Base-by-base conservation (phyloP, 331 rosid species). In the Ulmus americana region DNA sequence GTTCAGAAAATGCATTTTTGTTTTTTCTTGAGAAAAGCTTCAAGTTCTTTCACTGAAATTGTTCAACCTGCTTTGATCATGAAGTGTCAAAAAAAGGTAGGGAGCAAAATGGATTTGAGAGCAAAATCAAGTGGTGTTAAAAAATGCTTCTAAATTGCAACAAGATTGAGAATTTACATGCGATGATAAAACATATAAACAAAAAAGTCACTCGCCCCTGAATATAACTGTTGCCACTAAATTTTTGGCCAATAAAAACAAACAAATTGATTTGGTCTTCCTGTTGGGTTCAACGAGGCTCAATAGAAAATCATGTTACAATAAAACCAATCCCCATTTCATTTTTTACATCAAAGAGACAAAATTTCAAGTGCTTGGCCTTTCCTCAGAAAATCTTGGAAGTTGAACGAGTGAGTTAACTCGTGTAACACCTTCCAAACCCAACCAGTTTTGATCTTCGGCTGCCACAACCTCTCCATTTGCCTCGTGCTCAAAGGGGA, bases 381-480 rank as follows among this genome's bases (percentile, higher is more conserved):
- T 77, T 73, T 83, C 88, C 66, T 74, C 84, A 35, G 91, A 89
- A 82, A 92, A 92, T 82, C 98, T 82, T 50, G 98, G 98, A 42
- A 92, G 98, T 55, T 89, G 98, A 70, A 92, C 97, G 10, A 92
- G 71, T 16, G 98, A 92, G 87, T 92, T 92, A 76, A 89, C 98
- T 15, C 97, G 77, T 1, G 97, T 92, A 58, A 92, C 97, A 10
- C 98, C 98, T 70, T 89, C 95, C 71, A 92, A 77, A 43, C 90
- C 95, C 11, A 50, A 87, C 98, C 97, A 92, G 76, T 85, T 82
- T 64, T 89, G 85, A 72, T 88, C 95, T 72, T 85, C 91, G 39
- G 85, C 50, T 6, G 56, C 40, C 50, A 79, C 48, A 11, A 71
- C 48, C 76, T 79, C 85, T 11, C 68, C 77, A 14, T 65, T 72